Conservation (phyloP, 2,329 filamentous ascomycete genomes). For the Purpureocillium takamizusanense region DNA sequence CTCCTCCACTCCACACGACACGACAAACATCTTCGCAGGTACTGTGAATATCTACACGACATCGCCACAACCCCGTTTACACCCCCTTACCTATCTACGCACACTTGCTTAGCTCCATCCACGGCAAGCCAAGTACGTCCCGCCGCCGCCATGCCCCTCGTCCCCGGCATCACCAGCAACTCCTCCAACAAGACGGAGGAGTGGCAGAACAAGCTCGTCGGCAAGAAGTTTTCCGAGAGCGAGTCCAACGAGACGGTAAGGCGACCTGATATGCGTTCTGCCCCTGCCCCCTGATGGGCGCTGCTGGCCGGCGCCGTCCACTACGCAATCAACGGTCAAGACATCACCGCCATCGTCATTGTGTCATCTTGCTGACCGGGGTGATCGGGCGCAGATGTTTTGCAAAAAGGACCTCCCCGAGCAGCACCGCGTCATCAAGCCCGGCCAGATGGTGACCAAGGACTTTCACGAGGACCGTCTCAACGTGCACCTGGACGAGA, state of each 20-base stretch:
- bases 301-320: too few species aligned
- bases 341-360: not conserved
- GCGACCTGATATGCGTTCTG: too few species aligned
- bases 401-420: conserved; percentile 51
- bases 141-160: conserved; percentile 49
- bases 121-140: too few species aligned
- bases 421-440: conserved; percentile 45
- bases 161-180: conserved; percentile 46
- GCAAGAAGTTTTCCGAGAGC: conserved; percentile 50
- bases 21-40: too few species aligned
- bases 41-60: too few species aligned
- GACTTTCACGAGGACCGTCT: conserved; percentile 45
- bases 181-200: conserved; percentile 39
- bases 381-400: conserved; percentile 40
- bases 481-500: conserved; percentile 50
- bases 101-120: too few species aligned
- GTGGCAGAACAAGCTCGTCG: conserved; percentile 54
- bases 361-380: too few species aligned
- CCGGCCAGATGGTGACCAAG: conserved; percentile 48
- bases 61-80: too few species aligned
- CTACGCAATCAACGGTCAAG: too few species aligned
- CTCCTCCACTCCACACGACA: too few species aligned
- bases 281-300: too few species aligned
- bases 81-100: too few species aligned
- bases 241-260: conserved; percentile 44